Evolutionary conservation across 495 filamentous ascomycete genomes (phyloP).

Genomic region (Neohortaea acidophila): DNA sequence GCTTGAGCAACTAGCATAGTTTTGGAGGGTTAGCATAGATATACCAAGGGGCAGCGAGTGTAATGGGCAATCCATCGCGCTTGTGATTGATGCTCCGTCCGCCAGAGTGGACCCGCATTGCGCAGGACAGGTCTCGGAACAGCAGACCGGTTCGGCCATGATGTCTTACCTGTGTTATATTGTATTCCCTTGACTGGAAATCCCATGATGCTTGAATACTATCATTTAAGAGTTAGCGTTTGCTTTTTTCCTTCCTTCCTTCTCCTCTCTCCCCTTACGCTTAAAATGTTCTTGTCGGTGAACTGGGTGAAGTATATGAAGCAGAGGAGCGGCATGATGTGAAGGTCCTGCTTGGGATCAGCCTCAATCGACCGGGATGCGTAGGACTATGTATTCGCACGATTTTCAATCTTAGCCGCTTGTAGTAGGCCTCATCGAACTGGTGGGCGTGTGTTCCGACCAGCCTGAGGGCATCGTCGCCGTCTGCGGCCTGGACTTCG

Average conservation of each 20-base stretch:
- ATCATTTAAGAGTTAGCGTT: no score
- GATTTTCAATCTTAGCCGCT: slow-evolving; percentile 1
- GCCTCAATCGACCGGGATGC: background rate
- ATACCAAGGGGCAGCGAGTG: no score
- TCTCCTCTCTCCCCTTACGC: no score
- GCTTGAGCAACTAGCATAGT: slow-evolving; percentile 12
- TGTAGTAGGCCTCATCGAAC: slow-evolving; percentile 4
- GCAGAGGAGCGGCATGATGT: slow-evolving; percentile 12
- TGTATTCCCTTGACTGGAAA: slow-evolving; percentile 12
- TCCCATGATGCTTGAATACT: slow-evolving; percentile 18
- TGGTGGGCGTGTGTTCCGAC: background rate
- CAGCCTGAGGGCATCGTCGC: slow-evolving; percentile 5
- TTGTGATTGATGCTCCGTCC: no score
- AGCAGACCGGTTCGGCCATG: no score
- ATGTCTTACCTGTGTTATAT: slow-evolving; percentile 14
- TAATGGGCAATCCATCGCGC: no score
- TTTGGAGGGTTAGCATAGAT: no score
- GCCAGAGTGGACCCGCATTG: no score
- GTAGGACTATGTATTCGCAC: no score
- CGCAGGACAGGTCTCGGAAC: no score
- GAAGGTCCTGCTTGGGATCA: slow-evolving; percentile 1
- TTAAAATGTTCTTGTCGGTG: slow-evolving; percentile 22
- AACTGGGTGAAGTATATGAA: slow-evolving; percentile 21
- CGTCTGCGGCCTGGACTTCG: no score
- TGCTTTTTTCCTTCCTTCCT: no score